Evolutionary conservation across 2,329 filamentous ascomycete genomes (phyloP), one percentile per base, ranked within the genome.

Genomic region (Arachnomyces sp.): DNA sequence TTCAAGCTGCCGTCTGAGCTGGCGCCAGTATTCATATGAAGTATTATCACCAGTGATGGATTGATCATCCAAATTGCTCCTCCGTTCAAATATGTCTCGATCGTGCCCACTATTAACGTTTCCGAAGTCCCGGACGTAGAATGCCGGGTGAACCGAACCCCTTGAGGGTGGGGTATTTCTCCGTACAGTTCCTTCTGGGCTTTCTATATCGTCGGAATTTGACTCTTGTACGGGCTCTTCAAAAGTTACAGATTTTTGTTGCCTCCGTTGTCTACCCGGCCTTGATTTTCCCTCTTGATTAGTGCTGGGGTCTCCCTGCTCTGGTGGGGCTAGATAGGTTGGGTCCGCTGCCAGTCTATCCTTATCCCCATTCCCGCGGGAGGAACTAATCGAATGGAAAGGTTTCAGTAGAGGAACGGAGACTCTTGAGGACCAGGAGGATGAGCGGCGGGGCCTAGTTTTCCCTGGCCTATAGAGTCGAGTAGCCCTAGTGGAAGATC

Each of bases 361-460:
- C 30, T 15, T 16, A 13, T 29, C 15, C 14, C 30, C 31, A 1
- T 38, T 31, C 6, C 2, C n/a, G 11, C 15, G 12, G 15, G n/a
- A n/a, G 12, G 13, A n/a, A 4, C 15, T 33, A n/a, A 18, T 5
- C 5, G 20, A 25, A 9, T 25, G 5, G 20, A 25, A 25, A 5
- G 5, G 20, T 9, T 25, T 25, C 25, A 44, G 36, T 9, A 43
- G 30, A 8, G 47, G 46, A n/a, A 30, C 32, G 2, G 36, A 15
- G 4, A 44, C 31, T 38, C 47, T 44, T 25, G 31, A 31, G 28
- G 47, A 41, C 44, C 39, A 48, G 38, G 44, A 50, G 28, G 43
- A 46, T 35, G 43, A 43, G 28, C 40, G 42, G 17, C 30, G 25
- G 12, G 25, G 17, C 12, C 34, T 37, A 30, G 8, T 15, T 7